Evolutionary conservation across 306 rosid genomes (phyloP).

Genomic region (Potentilla sterilis): DNA sequence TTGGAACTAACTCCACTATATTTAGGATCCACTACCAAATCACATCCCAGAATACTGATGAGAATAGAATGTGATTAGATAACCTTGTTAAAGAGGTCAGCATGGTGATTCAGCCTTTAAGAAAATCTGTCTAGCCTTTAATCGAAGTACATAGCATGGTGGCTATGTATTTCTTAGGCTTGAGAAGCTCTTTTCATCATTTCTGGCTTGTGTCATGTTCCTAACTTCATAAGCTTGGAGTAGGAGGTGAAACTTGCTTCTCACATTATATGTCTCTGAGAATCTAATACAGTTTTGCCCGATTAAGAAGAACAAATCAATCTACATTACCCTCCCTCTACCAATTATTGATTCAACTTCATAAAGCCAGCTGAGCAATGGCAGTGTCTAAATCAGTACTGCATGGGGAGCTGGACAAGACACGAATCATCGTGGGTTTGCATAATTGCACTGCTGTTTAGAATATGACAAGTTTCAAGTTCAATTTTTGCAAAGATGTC

Average conservation of each 20-base stretch:
- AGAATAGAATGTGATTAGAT: neutral
- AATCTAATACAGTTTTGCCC: no score
- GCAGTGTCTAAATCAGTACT: neutral
- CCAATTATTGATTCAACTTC: neutral
- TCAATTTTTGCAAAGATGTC: neutral
- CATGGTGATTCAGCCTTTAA: neutral
- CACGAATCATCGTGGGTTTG: neutral
- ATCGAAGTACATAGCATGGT: no score
- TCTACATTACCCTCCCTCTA: neutral
- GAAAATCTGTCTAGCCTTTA: neutral
- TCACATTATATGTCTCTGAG: no score
- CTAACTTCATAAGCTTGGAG: no score
- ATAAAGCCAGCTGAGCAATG: neutral
- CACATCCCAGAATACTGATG: neutral
- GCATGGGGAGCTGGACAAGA: neutral
- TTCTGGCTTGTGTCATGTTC: neutral
- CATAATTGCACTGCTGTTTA: neutral
- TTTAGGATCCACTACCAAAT: neutral
- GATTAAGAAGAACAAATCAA: neutral
- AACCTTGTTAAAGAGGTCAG: neutral
- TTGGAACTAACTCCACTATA: neutral
- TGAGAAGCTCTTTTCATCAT: neutral
- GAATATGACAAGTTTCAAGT: neutral
- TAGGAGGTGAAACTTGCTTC: no score
- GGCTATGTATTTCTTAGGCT: neutral